Percentiles rank a stretch among this genome's conserved stretches.
phyloP scores from a whole-genome alignment of 768 basidiomycete species.

The Amanita fuliginea region DNA sequence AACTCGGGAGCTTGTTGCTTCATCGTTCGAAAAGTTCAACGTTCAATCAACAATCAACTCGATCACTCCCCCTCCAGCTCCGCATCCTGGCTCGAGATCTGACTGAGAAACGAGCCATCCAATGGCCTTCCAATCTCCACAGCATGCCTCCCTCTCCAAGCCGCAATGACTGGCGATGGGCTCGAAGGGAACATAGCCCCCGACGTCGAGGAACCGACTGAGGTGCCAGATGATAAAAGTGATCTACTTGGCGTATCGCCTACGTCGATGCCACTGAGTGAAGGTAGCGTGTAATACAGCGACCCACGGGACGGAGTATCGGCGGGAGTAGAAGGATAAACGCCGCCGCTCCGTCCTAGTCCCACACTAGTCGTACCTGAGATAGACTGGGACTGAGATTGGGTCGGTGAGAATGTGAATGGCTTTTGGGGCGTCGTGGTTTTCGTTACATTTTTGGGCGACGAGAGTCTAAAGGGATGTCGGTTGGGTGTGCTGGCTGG shows the following conservation, averaged over 20 bases:
- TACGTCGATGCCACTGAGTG: background rate
- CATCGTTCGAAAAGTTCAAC: no score
- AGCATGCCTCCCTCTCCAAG: slow-evolving; percentile 30
- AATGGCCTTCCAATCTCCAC: slow-evolving; percentile 28
- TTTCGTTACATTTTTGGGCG: slow-evolving; percentile 29
- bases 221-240: slow-evolving; percentile 19
- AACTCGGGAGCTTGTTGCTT: no score
- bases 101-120: slow-evolving; percentile 28
- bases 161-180: slow-evolving; percentile 31
- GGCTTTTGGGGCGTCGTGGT: slow-evolving; percentile 27
- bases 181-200: slow-evolving; percentile 21
- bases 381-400: slow-evolving; percentile 10
- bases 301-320: slow-evolving; percentile 27
- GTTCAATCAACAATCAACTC: background rate
- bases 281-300: slow-evolving; percentile 17
- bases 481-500: background rate
- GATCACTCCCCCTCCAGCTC: background rate
- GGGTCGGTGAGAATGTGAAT: slow-evolving; percentile 27
- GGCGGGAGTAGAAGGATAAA: slow-evolving; percentile 26
- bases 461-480: slow-evolving; percentile 17
- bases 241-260: slow-evolving; percentile 8
- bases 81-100: slow-evolving; percentile 11
- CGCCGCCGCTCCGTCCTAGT: background rate
- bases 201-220: slow-evolving; percentile 22
- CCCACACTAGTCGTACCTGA: background rate